A percentile compares a stretch with the other conserved stretches of the same genome.
phyloP scores from a whole-genome alignment of 106 monocot genomes.

The Dioscorea dumetorum region DNA sequence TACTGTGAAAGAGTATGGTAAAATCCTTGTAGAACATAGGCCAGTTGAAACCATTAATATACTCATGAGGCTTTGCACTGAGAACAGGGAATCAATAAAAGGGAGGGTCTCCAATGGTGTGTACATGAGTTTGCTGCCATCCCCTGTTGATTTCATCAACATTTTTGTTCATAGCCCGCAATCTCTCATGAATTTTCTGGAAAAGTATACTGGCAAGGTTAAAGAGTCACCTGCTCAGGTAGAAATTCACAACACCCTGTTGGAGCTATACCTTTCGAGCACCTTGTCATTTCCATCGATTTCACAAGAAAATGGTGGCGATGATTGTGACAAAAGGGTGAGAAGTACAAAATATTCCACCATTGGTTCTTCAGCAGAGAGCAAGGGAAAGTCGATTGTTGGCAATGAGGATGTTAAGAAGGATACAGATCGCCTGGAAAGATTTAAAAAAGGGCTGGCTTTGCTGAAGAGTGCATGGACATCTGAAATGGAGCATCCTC shows the following conservation, averaged over 20 bases:
- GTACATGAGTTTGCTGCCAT: slow-evolving; percentile 40
- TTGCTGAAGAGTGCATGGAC: slow-evolving; percentile 84
- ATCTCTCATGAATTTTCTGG: slow-evolving; percentile 82
- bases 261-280: slow-evolving; percentile 84
- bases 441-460: slow-evolving; percentile 61
- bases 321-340: slow-evolving; percentile 12
- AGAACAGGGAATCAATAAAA: slow-evolving; percentile 24
- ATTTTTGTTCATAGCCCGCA: slow-evolving; percentile 88
- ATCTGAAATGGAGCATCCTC: slow-evolving; percentile 73
- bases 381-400: slow-evolving; percentile 18
- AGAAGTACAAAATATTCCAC: slow-evolving; percentile 22
- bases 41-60: slow-evolving; percentile 69
- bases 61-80: slow-evolving; percentile 72
- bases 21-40: slow-evolving; percentile 85
- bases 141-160: slow-evolving; percentile 90
- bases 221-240: slow-evolving; percentile 74
- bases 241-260: slow-evolving; percentile 88
- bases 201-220: slow-evolving; percentile 63
- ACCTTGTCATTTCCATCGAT: slow-evolving; percentile 63
- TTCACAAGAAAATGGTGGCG: slow-evolving; percentile 43
- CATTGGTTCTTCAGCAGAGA: slow-evolving; percentile 30
- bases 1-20: slow-evolving; percentile 91
- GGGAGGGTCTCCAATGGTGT: slow-evolving; percentile 32
- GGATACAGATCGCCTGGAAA: slow-evolving; percentile 40
- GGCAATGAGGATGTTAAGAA: slow-evolving; percentile 18